Evolutionary conservation across 208 protist species (phyloP), one percentile per base, ranked within the genome.

Genomic region (Acanthamoeba triangularis): DNA sequence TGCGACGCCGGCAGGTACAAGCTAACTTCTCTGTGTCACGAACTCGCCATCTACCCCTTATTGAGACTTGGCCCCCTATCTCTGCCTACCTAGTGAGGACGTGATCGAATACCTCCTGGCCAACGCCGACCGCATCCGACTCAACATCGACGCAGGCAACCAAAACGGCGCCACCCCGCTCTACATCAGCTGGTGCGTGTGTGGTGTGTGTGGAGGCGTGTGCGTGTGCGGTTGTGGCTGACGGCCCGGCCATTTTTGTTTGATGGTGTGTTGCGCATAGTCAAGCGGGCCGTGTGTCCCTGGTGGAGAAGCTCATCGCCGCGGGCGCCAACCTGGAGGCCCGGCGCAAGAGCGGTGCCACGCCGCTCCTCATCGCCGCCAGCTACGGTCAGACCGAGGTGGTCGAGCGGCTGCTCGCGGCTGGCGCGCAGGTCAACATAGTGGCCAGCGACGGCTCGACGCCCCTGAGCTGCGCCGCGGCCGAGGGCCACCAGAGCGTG

Each of bases 151-250:
- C 37, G 74, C 37, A 4, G 35, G 35, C 37, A 82, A 82, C 74
- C n/a, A 82, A 18, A 82, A 82, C 41, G 74, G 16, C 18, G 74
- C 74, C 25, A 52, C 74, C n/a, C 74, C 74, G 41, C 74, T 82
- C 74, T 82, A 82, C 74, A 82, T 82, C 74, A 82, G 74, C 37
- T 41, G 35, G 74, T 82, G 33, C 65, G 65, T 16, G 8, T 74
- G 23, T 30, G 18, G 37, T 41, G 37, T 41, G 2, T 41, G 37
- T 41, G 37, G 1, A 3, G 1, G 37, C 37, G 37, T 41, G 37
- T 41, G 37, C 37, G 37, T 41, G 37, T 41, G 37, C 37, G 37
- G 3, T 41, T 41, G 37, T 41, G 37, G 61, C 61, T 28, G 37
- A 41, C 61, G 61, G 16, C 61, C n/a, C n/a, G n/a, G n/a, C n/a